Evolutionary conservation across 1,139 yeast genomes (phyloP), one percentile per base, ranked within the genome.

Genomic region (Saccharomyces pastorianus): DNA sequence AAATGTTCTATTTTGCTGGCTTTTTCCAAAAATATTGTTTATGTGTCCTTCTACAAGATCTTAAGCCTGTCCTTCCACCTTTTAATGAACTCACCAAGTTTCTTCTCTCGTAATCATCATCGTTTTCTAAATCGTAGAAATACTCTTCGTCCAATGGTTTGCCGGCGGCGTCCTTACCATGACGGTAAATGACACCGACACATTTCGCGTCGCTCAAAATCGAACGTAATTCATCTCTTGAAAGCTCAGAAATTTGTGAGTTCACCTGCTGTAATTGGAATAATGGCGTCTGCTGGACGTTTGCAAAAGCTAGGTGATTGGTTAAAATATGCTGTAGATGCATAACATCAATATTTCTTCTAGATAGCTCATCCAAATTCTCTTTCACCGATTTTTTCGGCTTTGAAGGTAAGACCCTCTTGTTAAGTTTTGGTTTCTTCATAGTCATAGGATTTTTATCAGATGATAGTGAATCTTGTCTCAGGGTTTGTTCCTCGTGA

Each of bases 141-240:
- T 88, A 93, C 69, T 93, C 97, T 66, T 89, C 96, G 61, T 91
- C 97, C 59, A 93, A 76, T 4, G 89, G 89, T 69, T 89, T 88
- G 13, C 98, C 98, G 2, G 97, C 96, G 4, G 98, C 97, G 71
- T 93, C 98, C 69, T 89, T 91, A 51, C 98, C 98, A 57, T 80
- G 78, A 69, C 98, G 84, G 63, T 83, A 80, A 59, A 93, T 90
- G 9, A 87, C 84, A 13, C 98, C 98, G 55, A 91, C 79, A 63
- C 95, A 85, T 44, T 59, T 57, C 55, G 69, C 61, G 42, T 63
- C 55, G 50, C 68, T 61, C 59, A 72, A 63, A 42, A 66, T 59
- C 50, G 67, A 75, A 59, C 85, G 76, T 34, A 81, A 70, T 64
- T 83, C 83, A 42, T 67, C 69, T 56, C 74, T 76, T 32, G 77